Conservation (phyloP, 2,329 filamentous ascomycete genomes). For the Rutstroemia sp. region DNA sequence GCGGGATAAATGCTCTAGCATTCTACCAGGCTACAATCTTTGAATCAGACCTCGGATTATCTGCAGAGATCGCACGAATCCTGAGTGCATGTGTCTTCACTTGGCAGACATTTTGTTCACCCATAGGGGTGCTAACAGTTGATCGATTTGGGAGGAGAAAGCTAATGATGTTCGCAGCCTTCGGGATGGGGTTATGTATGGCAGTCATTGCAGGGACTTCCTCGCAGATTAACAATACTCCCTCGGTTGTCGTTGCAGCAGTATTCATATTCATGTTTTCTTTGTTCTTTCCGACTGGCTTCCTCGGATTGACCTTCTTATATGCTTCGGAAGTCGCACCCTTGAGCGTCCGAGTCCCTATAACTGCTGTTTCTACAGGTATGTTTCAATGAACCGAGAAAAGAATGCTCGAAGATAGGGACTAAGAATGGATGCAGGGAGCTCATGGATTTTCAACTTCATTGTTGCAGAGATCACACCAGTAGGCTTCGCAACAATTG, state of each 20-base stretch:
- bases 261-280: constrained; percentile 43
- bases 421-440: not conserved
- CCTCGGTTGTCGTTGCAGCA: constrained; percentile 26
- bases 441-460: constrained; percentile 9
- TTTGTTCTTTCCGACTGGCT: constrained; percentile 45
- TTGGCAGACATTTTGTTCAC: constrained; percentile 12
- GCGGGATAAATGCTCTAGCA: constrained; percentile 37
- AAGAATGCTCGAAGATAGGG: not conserved
- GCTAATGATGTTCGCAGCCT: constrained; percentile 64
- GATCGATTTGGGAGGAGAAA: constrained; percentile 57
- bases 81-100: constrained; percentile 42
- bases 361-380: constrained; percentile 9
- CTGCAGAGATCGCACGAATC: constrained; percentile 42
- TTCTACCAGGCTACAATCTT: constrained; percentile 45
- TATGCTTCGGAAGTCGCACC: constrained; percentile 51
- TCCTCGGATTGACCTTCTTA: constrained; percentile 44
- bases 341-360: constrained; percentile 39
- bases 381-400: not conserved
- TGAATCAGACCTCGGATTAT: constrained; percentile 39
- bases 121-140: constrained; percentile 35
- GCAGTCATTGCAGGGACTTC: constrained; percentile 41
- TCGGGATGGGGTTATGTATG: constrained; percentile 60
- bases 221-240: not conserved
- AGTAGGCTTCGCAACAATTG: constrained; percentile 40
- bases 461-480: constrained; percentile 29